phyloP scores from a whole-genome alignment of 176 grass and related monocot species.

The Triticum monococcum region DNA sequence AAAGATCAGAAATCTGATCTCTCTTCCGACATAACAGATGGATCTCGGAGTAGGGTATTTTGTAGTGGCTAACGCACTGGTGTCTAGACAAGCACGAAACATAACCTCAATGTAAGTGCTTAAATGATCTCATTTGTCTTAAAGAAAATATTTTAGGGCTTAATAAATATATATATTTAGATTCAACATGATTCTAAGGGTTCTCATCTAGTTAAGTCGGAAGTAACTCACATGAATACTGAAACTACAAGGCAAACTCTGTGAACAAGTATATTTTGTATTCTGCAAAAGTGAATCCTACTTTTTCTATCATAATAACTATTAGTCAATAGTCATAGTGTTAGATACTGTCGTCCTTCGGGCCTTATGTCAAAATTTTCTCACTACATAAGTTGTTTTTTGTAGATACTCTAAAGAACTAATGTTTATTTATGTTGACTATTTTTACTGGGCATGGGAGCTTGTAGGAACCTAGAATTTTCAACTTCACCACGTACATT shows the following conservation, averaged over 20 bases:
- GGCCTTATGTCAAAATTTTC: not conserved
- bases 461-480: not conserved
- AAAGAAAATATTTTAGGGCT: constrained; percentile 9
- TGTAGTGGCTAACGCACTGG: constrained; percentile 86
- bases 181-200: not conserved
- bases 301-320: not conserved
- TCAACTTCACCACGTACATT: not conserved
- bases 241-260: constrained; percentile 9
- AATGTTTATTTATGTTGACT: not conserved
- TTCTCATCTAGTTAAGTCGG: not conserved
- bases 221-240: not conserved
- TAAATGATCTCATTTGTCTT: constrained; percentile 1
- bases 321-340: not conserved
- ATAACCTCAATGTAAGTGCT: constrained; percentile 56
- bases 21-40: constrained; percentile 64
- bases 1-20: constrained; percentile 27
- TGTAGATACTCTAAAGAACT: not conserved
- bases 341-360: not conserved
- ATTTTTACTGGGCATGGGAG: not conserved
- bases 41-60: constrained; percentile 97
- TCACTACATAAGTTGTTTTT: not conserved
- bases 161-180: not conserved
- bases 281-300: not conserved
- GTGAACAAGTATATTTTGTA: not conserved
- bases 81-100: constrained; percentile 80